Evolutionary conservation across 768 basidiomycete genomes (phyloP), one percentile per base, ranked within the genome.

Genomic region (Hortiboletus campestris): DNA sequence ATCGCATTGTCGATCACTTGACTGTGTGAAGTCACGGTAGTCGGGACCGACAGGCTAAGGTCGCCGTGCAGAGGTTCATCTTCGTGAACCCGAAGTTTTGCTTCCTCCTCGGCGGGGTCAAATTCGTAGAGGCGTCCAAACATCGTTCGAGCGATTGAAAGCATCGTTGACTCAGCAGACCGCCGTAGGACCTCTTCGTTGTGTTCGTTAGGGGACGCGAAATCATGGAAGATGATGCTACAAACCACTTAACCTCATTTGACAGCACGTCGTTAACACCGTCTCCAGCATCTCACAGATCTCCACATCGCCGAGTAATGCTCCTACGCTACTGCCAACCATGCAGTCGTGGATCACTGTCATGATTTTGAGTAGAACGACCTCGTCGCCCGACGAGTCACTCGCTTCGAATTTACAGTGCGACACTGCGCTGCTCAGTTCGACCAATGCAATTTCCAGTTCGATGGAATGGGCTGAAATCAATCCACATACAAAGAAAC

Each of bases 281-380:
- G 95, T 96, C 72, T 99, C 97, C 63, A 99, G 76, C 88, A 99
- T 94, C 74, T 98, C 97, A 68, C 97, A 99, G 16, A 98, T 88
- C 68, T 94, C 93, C 50, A 97, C 83, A 64, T 99, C 96, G 28
- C 91, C 92, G 35, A 98, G 79, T 11, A 78, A 76, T n/a, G 74
- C 69, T 1, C 91, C 88, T 29, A 91, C 84, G 53, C 72, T 75
- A 54, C 68, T 72, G 49, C 84, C 79, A 60, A 87, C 86, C 59
- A 97, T 78, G 63, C 89, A 88, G 60, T 90, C 85, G 58, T 91
- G 84, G 49, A 96, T 94, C 17, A 98, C 86, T 9, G 86, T 82
- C 78, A 98, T 84, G 56, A 98, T 94, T 70, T 86, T 91, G 60
- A 96, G 80, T 8, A 98, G 78, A 10, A 98, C 95, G 9, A 97